These are phyloP conservation scores for Tetragonia tetragonoides DNA, from an alignment of 148 eudicot species.

Conservation along the genomic window DNA sequence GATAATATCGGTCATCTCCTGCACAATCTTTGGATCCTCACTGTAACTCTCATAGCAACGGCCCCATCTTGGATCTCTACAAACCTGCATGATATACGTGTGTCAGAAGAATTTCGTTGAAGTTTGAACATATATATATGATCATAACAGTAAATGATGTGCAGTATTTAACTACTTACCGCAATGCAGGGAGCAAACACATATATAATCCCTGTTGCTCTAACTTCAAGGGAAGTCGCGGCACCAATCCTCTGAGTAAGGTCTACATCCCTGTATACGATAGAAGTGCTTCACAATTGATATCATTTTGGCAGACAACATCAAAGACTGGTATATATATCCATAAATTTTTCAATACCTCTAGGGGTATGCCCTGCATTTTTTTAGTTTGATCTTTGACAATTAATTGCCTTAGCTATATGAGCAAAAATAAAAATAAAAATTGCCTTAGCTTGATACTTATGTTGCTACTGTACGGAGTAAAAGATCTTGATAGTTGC, in stretches of 20 bases:
- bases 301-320: conserved; percentile 25
- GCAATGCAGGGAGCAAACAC: conserved; percentile 39
- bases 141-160: background rate
- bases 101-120: background rate
- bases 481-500: too few species aligned
- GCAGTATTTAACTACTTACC: conserved; percentile 14
- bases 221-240: conserved; percentile 33
- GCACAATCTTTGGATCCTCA: conserved; percentile 34
- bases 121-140: background rate
- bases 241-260: conserved; percentile 28
- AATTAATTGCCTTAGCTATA: too few species aligned
- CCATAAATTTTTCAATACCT: conserved; percentile 17
- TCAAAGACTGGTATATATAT: conserved; percentile 24
- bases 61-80: conserved; percentile 42
- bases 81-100: conserved; percentile 18
- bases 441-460: too few species aligned
- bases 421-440: too few species aligned
- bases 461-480: too few species aligned
- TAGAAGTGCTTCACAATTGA: background rate
- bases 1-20: conserved; percentile 37
- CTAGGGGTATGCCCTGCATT: too few species aligned
- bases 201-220: conserved; percentile 33
- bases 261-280: conserved; percentile 23
- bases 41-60: conserved; percentile 39
- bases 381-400: too few species aligned